Conservation (phyloP, 164 flowering plant genomes). For the Nymphaea colorata region DNA sequence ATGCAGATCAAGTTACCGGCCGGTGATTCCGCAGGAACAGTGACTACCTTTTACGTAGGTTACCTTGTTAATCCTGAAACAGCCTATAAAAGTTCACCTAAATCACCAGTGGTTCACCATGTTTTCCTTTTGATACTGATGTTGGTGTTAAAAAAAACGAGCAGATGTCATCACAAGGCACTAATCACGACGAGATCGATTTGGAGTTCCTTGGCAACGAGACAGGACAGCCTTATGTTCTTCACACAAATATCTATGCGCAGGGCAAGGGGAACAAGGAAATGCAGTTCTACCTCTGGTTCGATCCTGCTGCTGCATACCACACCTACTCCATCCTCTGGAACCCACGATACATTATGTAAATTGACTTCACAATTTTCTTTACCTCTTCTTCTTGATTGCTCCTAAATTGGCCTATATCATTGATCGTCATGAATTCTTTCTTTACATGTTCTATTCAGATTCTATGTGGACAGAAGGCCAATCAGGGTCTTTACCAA, state of each 20-base stretch:
- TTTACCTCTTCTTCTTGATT: too few relatives aligned
- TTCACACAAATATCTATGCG: constrained; percentile 78
- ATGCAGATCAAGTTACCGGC: not conserved
- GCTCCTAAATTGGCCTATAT: too few relatives aligned
- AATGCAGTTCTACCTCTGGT: constrained; percentile 88
- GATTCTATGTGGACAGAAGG: constrained; percentile 7
- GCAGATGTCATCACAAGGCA: constrained; percentile 3
- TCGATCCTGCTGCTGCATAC: constrained; percentile 65
- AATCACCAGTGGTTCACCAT: too few relatives aligned
- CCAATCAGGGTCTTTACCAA: constrained; percentile 6
- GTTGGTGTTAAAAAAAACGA: too few relatives aligned
- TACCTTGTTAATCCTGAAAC: too few relatives aligned
- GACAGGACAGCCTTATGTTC: constrained; percentile 75
- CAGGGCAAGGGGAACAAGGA: constrained; percentile 80
- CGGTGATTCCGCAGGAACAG: not conserved
- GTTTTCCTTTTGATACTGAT: too few relatives aligned
- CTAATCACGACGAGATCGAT: constrained; percentile 60
- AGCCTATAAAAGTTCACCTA: too few relatives aligned
- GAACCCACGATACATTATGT: constrained; percentile 26
- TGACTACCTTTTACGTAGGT: not conserved
- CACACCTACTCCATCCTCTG: constrained; percentile 63
- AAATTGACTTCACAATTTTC: not conserved
- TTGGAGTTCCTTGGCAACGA: constrained; percentile 92
- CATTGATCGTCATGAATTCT: too few relatives aligned
- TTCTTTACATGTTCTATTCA: not conserved